These are phyloP conservation scores for Pilaira anomala DNA, from an alignment of 192 early-diverging fungal species.

Conservation along the genomic window DNA sequence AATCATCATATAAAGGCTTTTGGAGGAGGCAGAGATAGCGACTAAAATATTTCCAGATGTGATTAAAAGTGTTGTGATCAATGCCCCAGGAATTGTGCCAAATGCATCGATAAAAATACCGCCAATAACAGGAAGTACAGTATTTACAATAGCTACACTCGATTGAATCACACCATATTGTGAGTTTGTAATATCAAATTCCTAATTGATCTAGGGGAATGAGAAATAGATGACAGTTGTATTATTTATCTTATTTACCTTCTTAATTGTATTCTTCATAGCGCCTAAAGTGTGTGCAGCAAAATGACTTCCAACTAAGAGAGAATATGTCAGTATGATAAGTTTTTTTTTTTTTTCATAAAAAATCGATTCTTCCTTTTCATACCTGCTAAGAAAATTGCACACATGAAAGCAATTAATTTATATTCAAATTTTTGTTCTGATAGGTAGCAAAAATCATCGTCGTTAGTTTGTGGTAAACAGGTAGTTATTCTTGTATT, in stretches of 20 bases:
- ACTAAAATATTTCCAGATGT: slow-evolving; percentile 51
- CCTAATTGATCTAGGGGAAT: slow-evolving; percentile 30
- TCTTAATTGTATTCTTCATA: slow-evolving; percentile 72
- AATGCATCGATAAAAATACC: slow-evolving; percentile 57
- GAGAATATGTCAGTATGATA: slow-evolving; percentile 3
- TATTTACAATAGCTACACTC: slow-evolving; percentile 59
- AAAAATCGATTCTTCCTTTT: no score
- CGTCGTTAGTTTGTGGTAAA: slow-evolving; percentile 5
- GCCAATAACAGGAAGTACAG: slow-evolving; percentile 49
- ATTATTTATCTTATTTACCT: slow-evolving; percentile 59
- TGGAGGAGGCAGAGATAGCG: slow-evolving; percentile 45
- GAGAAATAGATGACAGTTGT: background rate
- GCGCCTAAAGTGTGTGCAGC: slow-evolving; percentile 71
- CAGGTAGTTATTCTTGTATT: background rate
- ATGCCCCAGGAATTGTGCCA: slow-evolving; percentile 55
- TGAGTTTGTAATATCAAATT: slow-evolving; percentile 57
- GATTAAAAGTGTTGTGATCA: slow-evolving; percentile 54
- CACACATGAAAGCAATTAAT: slow-evolving; percentile 54
- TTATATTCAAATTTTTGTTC: slow-evolving; percentile 48
- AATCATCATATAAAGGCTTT: slow-evolving; percentile 51
- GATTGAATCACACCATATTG: slow-evolving; percentile 68
- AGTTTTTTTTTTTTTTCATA: slow-evolving; percentile 7
- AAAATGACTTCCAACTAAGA: slow-evolving; percentile 69
- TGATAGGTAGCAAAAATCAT: slow-evolving; percentile 23
- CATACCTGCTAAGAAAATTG: slow-evolving; percentile 61